Percentiles rank a stretch among this genome's conserved stretches.
phyloP scores from a whole-genome alignment of 768 basidiomycete species.

The Auricularia cornea region DNA sequence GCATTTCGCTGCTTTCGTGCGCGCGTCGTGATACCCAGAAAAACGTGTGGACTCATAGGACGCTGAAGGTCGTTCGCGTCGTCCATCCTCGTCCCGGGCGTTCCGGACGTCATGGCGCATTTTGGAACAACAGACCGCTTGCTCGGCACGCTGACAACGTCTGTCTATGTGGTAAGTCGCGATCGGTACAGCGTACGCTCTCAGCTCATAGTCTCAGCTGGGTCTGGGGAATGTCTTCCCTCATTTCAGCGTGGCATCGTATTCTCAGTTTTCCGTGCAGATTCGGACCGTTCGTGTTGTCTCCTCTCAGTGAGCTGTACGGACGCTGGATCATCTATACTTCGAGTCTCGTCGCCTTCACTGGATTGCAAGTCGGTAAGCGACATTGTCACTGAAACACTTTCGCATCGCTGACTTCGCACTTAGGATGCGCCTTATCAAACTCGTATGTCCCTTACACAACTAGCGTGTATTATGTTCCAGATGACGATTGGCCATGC shows the following conservation, averaged over 20 bases:
- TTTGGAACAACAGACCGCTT: background rate
- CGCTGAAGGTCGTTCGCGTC: slow-evolving; percentile 4
- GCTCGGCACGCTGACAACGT: background rate
- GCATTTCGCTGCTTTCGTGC: background rate
- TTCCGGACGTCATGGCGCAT: slow-evolving; percentile 1
- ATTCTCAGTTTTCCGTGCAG: background rate
- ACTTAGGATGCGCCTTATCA: background rate
- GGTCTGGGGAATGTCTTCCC: background rate
- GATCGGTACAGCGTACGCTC: background rate
- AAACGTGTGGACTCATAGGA: background rate
- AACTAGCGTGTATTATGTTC: no score
- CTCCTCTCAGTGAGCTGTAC: slow-evolving; percentile 1
- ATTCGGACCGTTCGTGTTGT: slow-evolving; percentile 1
- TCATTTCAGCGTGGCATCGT: background rate
- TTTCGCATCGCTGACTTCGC: background rate
- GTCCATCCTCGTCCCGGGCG: slow-evolving; percentile 2
- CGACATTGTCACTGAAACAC: background rate
- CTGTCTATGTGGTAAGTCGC: slow-evolving; percentile 1
- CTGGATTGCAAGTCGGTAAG: background rate
- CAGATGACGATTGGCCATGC: no score
- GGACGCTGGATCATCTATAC: slow-evolving; percentile 2
- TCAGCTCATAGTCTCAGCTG: background rate
- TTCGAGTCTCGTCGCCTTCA: background rate
- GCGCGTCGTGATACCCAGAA: background rate
- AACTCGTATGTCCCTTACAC: background rate